Base-by-base conservation (phyloP, 176 grass and related monocot genomes). In the Triticum monococcum region DNA sequence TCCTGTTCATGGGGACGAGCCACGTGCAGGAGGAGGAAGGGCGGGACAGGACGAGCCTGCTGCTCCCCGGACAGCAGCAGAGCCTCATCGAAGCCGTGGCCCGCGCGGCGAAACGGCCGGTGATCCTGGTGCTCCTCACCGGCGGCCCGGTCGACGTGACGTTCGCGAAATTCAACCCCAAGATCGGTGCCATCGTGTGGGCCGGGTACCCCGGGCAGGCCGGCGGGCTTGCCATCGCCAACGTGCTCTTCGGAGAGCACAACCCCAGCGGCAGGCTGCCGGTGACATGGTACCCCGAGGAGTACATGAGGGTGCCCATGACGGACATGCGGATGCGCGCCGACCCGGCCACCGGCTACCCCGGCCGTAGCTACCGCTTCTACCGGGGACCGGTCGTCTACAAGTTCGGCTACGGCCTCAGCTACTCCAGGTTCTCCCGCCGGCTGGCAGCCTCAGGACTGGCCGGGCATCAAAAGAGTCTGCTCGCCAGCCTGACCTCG, bases 321-420 rank as follows among this genome's bases (percentile, higher is more conserved):
- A 98, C 91, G 1, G 87, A 91, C 87, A 95, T 93, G 95, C 43
- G 91, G 28, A 95, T 98, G 93, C 87, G 95, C n/a, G 72, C 93
- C 8, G 76, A 98, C 64, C 17, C 83, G 3, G 54, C 67, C 13
- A 81, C 86, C 7, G 87, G 87, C 9, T 98, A 95, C 66, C 95
- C 95, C 0, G 95, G 95, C 48, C 84, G 95, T 57, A 95, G 61
- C 31, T 98, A 98, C 88, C 89, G 91, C 7, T 98, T 98, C 87
- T 98, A 93, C 89, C 16, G 26, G 1, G 95, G 93, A 30, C 59
- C 63, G 2, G 45, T 88, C 1, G 43, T 98, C 20, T 98, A 87
- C 88, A 79, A 84, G 1, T 98, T 95, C 65, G 91, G 93, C 7
- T 90, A 95, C 24, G 95, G 91, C 63, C 91, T 98, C 31, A 98